Evolutionary conservation across 208 protist species (phyloP), one percentile per base, ranked within the genome.

Genomic region (Leishmania amazonensis): DNA sequence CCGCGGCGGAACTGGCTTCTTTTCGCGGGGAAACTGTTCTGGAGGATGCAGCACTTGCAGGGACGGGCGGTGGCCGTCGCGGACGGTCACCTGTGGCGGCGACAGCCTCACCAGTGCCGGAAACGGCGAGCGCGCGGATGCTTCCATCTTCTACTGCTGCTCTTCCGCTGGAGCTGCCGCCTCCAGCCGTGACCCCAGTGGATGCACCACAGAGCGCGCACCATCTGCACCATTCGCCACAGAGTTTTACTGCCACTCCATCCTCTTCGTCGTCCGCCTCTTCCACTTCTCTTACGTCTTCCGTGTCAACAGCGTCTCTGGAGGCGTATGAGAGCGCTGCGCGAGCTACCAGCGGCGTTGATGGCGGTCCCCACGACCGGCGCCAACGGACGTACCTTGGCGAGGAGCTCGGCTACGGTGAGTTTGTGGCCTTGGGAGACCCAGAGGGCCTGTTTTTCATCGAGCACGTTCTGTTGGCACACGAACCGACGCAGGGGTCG

Each of bases 381-480:
- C 21, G 42, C 62, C 72, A 57, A 11, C 49, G 72, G 7, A 76
- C 3, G 35, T 45, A 45, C 35, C 76, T 60, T 58, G 78, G 49
- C 38, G 47, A 64, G 82, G 45, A 49, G 40, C 70, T 75, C 0
- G 80, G 79, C 51, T 87, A 87, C 68, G 76, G 80, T 58, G 77
- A 77, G 28, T 60, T 77, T 1, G 53, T 76, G 17, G 71, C 84
- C 7, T 45, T 84, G 45, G 80, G 79, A 0, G 79, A 58, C 9
- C 60, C 49, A 15, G 84, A 78, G 1, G 79, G 76, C 0, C 2
- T 87, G 0, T 81, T 87, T 73, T 87, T 87, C n/a, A 45, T 87
- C 1, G 84, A 87, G 80, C 84, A 75, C 11, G 75, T 81, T 38
- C 53, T 87, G 3, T 68, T 87, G 45, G 72, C 76, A 17, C 71